Evolutionary conservation across 2,329 filamentous ascomycete species (phyloP).

Genomic region (Davidsoniella eucalypti): DNA sequence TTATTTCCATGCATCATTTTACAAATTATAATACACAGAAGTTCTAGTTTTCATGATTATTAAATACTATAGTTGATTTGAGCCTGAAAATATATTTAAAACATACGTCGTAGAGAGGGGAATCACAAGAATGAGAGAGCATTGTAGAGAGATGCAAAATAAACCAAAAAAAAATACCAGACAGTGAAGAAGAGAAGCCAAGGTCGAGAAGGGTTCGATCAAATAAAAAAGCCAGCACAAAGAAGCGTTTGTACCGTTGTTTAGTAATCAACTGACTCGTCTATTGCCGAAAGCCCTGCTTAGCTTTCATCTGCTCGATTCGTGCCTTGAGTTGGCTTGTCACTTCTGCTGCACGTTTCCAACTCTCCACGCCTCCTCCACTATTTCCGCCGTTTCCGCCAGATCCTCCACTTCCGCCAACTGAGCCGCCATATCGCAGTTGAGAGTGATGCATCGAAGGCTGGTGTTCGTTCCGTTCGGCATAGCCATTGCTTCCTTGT

Average conservation of each 20-base stretch:
- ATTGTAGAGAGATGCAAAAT: background rate
- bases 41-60: background rate
- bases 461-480: background rate
- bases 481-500: constrained; percentile 8
- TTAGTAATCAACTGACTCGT: too few species aligned
- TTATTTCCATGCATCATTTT: too few species aligned
- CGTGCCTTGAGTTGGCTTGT: constrained; percentile 93
- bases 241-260: too few species aligned
- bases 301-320: constrained; percentile 94
- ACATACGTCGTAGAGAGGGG: background rate
- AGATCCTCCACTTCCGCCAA: too few species aligned
- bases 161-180: too few species aligned
- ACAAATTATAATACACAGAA: too few species aligned
- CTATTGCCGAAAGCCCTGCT: constrained; percentile 15
- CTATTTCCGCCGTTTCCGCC: background rate
- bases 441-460: too few species aligned
- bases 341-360: constrained; percentile 92
- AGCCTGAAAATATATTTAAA: too few species aligned
- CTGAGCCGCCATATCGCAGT: too few species aligned
- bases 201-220: too few species aligned
- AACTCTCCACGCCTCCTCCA: constrained; percentile 59
- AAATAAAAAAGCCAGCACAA: too few species aligned
- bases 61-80: background rate
- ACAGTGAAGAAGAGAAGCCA: too few species aligned
- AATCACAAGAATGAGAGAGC: background rate